These are phyloP conservation scores for Leccinum fallax DNA, from an alignment of 1,284 basidiomycete genomes.

Conservation along the genomic window DNA sequence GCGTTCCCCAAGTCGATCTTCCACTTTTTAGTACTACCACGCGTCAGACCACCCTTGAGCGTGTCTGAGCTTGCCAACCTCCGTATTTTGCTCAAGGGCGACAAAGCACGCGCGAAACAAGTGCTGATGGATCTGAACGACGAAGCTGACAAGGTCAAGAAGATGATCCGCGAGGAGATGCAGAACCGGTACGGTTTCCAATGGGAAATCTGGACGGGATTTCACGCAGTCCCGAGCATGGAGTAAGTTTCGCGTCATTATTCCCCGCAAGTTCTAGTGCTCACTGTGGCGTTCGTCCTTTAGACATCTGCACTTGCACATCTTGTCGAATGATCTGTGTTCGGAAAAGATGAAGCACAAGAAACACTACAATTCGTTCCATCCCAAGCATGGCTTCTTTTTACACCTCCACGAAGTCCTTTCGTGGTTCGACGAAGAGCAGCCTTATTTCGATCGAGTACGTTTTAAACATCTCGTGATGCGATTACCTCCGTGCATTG, in stretches of 20 bases:
- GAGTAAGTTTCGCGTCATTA: slow-evolving; percentile 46
- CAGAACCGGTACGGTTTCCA: slow-evolving; percentile 70
- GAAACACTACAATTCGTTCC: slow-evolving; percentile 95
- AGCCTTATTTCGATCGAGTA: slow-evolving; percentile 55
- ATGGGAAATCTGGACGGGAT: slow-evolving; percentile 83
- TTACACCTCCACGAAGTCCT: slow-evolving; percentile 76
- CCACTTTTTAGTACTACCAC: slow-evolving; percentile 81
- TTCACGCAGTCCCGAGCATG: slow-evolving; percentile 85
- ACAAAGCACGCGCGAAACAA: slow-evolving; percentile 53
- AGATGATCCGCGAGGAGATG: slow-evolving; percentile 84
- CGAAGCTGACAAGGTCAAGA: slow-evolving; percentile 56
- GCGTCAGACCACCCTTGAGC: slow-evolving; percentile 42
- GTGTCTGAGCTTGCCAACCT: slow-evolving; percentile 56
- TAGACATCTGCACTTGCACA: slow-evolving; percentile 87
- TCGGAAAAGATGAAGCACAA: slow-evolving; percentile 82
- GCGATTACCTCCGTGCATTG: neutral
- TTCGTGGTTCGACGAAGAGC: slow-evolving; percentile 69
- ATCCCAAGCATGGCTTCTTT: slow-evolving; percentile 87
- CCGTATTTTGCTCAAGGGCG: slow-evolving; percentile 57
- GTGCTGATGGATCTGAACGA: slow-evolving; percentile 59
- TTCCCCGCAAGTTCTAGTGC: too few species aligned
- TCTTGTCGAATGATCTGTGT: slow-evolving; percentile 83
- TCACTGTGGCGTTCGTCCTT: neutral
- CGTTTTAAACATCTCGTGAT: slow-evolving; percentile 22
- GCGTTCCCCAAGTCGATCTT: slow-evolving; percentile 85